Percentiles rank a stretch among this genome's conserved stretches.
Evolutionary conservation across 2,329 filamentous ascomycete genomes (phyloP).

Genomic region (Trichoderma koningiopsis): DNA sequence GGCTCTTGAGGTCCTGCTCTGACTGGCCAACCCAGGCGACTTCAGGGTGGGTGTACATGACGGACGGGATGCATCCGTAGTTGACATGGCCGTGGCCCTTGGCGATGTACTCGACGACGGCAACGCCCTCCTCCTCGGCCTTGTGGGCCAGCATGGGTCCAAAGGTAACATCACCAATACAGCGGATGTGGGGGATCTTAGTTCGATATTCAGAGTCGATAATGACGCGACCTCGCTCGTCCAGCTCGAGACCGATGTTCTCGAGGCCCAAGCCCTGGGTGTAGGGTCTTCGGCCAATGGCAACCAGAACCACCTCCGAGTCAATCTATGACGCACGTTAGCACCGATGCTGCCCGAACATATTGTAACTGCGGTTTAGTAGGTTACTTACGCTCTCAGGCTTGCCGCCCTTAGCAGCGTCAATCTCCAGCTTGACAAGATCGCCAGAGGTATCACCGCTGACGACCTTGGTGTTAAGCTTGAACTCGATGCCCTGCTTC

Average conservation of each 20-base stretch:
- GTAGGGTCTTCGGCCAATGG: constrained; percentile 95
- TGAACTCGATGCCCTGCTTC: constrained; percentile 98
- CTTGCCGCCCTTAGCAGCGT: constrained; percentile 96
- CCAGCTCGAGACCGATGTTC: constrained; percentile 87
- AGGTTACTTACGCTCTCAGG: constrained; percentile 71
- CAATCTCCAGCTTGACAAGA: constrained; percentile 78
- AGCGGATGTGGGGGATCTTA: constrained; percentile 94
- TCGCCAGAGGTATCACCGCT: constrained; percentile 79
- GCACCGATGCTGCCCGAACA: constrained; percentile 6
- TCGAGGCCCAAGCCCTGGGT: constrained; percentile 89
- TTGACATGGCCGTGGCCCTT: constrained; percentile 99
- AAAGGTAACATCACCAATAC: constrained; percentile 94
- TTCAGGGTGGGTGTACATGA: constrained; percentile 99
- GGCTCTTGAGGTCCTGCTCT: constrained; percentile 91
- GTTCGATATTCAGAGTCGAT: constrained; percentile 99
- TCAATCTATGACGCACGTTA: constrained; percentile 65
- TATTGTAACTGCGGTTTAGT: background rate
- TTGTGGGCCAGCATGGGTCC: constrained; percentile 99
- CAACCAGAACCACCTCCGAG: constrained; percentile 92
- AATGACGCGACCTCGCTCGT: constrained; percentile 91
- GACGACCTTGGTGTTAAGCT: constrained; percentile 93
- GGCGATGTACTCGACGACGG: constrained; percentile 93
- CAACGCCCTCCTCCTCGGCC: constrained; percentile 96
- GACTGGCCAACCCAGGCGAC: constrained; percentile 98
- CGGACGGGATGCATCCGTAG: constrained; percentile 94